A percentile compares a stretch with the other conserved stretches of the same genome.
These are phyloP conservation scores for Taphrina populina DNA, from an alignment of 1,139 yeast genomes.

Conservation along the genomic window DNA sequence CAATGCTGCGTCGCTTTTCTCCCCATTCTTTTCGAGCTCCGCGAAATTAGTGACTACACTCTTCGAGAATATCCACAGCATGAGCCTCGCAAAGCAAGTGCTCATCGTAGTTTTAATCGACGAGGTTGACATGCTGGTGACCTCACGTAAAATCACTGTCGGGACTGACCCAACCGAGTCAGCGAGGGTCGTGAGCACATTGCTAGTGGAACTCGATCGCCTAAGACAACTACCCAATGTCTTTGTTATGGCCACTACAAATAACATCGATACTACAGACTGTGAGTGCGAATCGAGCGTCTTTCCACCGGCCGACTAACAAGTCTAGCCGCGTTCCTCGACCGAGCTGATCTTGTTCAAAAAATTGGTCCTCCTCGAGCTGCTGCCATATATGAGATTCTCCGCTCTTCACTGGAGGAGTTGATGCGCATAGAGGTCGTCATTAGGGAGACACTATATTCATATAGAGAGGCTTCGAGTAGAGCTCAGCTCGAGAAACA, in stretches of 20 bases:
- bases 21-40: constrained; percentile 39
- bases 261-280: constrained; percentile 39
- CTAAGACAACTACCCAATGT: constrained; percentile 37
- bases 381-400: constrained; percentile 34
- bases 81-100: constrained; percentile 35
- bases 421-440: constrained; percentile 2
- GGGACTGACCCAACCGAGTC: constrained; percentile 39
- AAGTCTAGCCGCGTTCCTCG: constrained; percentile 38
- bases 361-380: constrained; percentile 38
- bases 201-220: constrained; percentile 39
- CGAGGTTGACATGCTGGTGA: constrained; percentile 39
- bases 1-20: constrained; percentile 38
- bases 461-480: too few species aligned
- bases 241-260: constrained; percentile 39
- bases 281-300: not conserved
- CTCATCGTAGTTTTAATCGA: constrained; percentile 39
- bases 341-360: constrained; percentile 38
- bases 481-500: too few species aligned
- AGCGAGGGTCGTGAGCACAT: constrained; percentile 39
- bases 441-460: too few species aligned
- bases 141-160: constrained; percentile 36
- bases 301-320: not conserved
- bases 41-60: constrained; percentile 39
- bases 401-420: constrained; percentile 17
- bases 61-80: constrained; percentile 37